Evolutionary conservation across 345 rosid genomes (phyloP).

Genomic region (Moricandia moricandioides): DNA sequence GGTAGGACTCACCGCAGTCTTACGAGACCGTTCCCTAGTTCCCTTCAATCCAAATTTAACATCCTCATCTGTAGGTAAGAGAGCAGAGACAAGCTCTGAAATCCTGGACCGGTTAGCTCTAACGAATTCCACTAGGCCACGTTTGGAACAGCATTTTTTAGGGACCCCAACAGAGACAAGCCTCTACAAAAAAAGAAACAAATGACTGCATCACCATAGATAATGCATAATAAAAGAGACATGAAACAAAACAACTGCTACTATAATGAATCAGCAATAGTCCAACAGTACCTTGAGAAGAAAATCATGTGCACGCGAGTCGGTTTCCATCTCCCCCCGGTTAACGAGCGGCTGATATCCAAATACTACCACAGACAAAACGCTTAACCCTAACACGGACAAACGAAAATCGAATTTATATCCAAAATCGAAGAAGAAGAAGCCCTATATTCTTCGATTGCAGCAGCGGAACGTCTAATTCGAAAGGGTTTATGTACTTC

Average conservation of each 20-base stretch:
- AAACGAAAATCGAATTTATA: not conserved
- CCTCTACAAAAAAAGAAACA: constrained; percentile 44
- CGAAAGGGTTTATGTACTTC: not conserved
- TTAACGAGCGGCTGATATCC: not conserved
- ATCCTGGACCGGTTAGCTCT: constrained; percentile 38
- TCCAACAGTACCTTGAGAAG: constrained; percentile 42
- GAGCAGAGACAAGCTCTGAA: constrained; percentile 52
- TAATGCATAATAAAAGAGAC: too few species aligned
- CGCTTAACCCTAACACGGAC: not conserved
- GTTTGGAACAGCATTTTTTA: constrained; percentile 40
- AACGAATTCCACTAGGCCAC: constrained; percentile 58
- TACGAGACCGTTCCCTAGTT: constrained; percentile 37
- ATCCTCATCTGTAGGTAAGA: constrained; percentile 72
- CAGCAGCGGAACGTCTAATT: not conserved
- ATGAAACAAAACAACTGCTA: too few species aligned
- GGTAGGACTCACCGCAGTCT: constrained; percentile 21
- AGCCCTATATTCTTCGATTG: not conserved
- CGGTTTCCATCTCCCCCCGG: constrained; percentile 49
- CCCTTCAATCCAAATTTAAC: constrained; percentile 41
- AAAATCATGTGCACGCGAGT: constrained; percentile 53
- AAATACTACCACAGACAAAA: not conserved
- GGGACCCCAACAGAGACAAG: constrained; percentile 63
- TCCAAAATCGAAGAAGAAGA: not conserved
- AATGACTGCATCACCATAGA: not conserved
- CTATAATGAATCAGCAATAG: not conserved